Evolutionary conservation across 768 basidiomycete species (phyloP), one percentile per base, ranked within the genome.

Genomic region (Fistulinella prunicolor): DNA sequence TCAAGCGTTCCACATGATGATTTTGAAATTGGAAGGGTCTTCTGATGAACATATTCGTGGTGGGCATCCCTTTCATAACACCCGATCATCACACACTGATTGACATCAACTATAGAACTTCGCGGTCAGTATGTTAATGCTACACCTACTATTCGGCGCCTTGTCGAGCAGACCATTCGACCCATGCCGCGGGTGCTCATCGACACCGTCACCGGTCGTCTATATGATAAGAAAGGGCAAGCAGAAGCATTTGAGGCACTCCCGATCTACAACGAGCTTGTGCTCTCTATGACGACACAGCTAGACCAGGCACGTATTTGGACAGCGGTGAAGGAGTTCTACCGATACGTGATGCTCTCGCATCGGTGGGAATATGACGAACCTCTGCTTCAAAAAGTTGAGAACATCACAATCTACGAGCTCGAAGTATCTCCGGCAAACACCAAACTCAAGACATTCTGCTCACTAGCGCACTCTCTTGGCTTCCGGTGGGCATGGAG

Each of bases 401-500:
- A 51, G 21, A 23, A 41, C 1, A 55, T 22, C 6, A 42, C 57
- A 1, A 24, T 59, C n/a, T 41, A 42, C 16, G 22, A 50, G 3
- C 46, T 59, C 3, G 16, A 32, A 4, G 1, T 28, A 30, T 46
- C 58, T 3, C 9, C 20, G 0, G 24, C 39, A 3, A 40, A 49
- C 12, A 14, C 6, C 44, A 60, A 60, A 21, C 17, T 60, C 14
- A 30, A 37, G 19, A 29, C 2, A 1, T 52, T 59, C 16, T 59
- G 53, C 14, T 3, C 6, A 0, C 39, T 55, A 6, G 29, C 6
- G 0, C 37, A 43, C 3, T 39, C 45, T 17, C 32, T 51, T 16
- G 47, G 50, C 0, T 59, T 51, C 17, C 21, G 4, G 10, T 59
- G 56, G 57, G 56, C 42, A 20, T 59, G 57, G 57, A 29, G 34